A percentile compares a stretch with the other conserved stretches of the same genome.
Evolutionary conservation across 2,329 filamentous ascomycete species (phyloP).

Genomic region (Scedosporium boydii): DNA sequence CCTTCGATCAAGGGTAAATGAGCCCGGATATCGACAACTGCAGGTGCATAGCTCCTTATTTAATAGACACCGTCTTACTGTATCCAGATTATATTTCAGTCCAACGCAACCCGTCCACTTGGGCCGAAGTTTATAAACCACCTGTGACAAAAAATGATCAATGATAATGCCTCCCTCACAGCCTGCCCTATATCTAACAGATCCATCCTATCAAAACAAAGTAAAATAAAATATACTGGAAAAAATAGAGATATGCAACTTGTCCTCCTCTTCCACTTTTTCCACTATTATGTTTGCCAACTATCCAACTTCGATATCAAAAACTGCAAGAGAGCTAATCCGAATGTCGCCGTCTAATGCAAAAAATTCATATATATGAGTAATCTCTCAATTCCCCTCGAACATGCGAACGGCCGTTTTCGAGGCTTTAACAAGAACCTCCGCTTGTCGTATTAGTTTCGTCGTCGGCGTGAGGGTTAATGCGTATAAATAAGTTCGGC

Average conservation of each 20-base stretch:
- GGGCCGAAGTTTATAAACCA: no score
- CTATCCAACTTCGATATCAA: neutral
- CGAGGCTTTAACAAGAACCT: neutral
- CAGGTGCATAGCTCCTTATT: no score
- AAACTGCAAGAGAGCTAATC: neutral
- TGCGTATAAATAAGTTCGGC: neutral
- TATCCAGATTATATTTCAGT: no score
- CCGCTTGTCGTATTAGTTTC: neutral
- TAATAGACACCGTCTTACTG: no score
- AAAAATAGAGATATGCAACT: neutral
- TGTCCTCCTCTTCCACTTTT: no score
- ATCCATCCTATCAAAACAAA: neutral
- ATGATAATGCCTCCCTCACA: no score
- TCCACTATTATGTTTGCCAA: no score
- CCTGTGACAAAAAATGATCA: no score
- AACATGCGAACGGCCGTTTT: neutral
- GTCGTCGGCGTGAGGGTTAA: neutral
- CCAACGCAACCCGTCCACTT: no score
- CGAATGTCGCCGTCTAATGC: neutral
- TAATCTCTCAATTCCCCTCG: neutral
- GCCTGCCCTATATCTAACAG: no score
- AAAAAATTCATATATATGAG: neutral
- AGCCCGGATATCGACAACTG: no score
- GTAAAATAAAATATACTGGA: neutral
- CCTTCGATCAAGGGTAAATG: no score